phyloP scores from a whole-genome alignment of 192 early-diverging fungal species.

The Thamnidium elegans region DNA sequence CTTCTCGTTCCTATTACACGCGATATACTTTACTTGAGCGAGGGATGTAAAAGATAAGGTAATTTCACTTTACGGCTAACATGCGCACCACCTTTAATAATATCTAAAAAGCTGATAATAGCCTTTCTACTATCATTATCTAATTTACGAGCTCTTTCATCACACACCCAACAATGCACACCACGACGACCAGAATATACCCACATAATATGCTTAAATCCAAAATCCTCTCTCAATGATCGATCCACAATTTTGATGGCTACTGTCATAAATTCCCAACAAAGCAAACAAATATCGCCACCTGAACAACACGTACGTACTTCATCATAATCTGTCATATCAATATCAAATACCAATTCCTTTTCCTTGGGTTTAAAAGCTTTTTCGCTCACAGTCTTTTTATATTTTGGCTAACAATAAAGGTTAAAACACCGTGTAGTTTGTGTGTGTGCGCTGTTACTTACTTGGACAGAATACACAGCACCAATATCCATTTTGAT shows the following conservation, averaged over 20 bases:
- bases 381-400: slow-evolving; percentile 65
- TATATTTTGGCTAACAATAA: slow-evolving; percentile 74
- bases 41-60: slow-evolving; percentile 66
- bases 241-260: slow-evolving; percentile 85
- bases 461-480: slow-evolving; percentile 77
- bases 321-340: slow-evolving; percentile 99
- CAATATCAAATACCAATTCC: slow-evolving; percentile 98
- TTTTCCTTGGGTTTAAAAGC: slow-evolving; percentile 78
- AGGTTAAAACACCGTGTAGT: not conserved
- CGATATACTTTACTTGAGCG: slow-evolving; percentile 45
- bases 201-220: slow-evolving; percentile 91
- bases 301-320: slow-evolving; percentile 93
- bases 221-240: slow-evolving; percentile 88
- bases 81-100: slow-evolving; percentile 78
- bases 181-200: slow-evolving; percentile 95
- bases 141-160: slow-evolving; percentile 79
- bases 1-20: not conserved
- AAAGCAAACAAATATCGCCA: slow-evolving; percentile 82
- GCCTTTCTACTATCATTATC: slow-evolving; percentile 75
- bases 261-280: slow-evolving; percentile 94
- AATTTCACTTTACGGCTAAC: slow-evolving; percentile 72
- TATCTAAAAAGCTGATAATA: slow-evolving; percentile 79
- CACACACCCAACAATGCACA: slow-evolving; percentile 97
- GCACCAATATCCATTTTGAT: slow-evolving; percentile 97
- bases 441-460: not conserved